Conservation (phyloP, 2,329 filamentous ascomycete genomes). For the Hypoxylon sp. region DNA sequence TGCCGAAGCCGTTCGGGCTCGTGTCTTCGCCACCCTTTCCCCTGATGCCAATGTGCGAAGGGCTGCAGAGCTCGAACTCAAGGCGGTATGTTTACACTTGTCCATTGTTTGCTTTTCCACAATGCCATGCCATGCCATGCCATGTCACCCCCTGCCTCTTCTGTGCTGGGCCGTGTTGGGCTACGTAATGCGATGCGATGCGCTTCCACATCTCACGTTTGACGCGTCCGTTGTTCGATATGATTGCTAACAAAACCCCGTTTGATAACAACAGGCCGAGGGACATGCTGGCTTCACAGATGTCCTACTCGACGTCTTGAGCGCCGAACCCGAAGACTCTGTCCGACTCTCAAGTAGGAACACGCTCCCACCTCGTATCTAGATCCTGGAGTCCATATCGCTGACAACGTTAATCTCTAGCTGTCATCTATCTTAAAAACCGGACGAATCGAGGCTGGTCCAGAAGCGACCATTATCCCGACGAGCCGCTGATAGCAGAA, state of each 20-base stretch:
- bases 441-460: constrained; percentile 94
- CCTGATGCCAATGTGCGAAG: constrained; percentile 81
- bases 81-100: constrained; percentile 72
- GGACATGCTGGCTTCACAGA: constrained; percentile 91
- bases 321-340: constrained; percentile 86
- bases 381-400: constrained; percentile 19
- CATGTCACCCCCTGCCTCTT: constrained; percentile 15
- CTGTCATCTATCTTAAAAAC: constrained; percentile 98
- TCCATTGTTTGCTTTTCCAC: constrained; percentile 35
- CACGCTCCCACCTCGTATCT: constrained; percentile 63
- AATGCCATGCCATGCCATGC: constrained; percentile 32
- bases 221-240: constrained; percentile 32
- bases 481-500: constrained; percentile 84
- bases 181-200: constrained; percentile 43
- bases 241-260: constrained; percentile 39
- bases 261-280: constrained; percentile 77
- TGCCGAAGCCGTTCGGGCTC: constrained; percentile 79
- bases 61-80: constrained; percentile 84
- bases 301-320: constrained; percentile 89
- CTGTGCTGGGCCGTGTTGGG: constrained; percentile 21
- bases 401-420: constrained; percentile 63
- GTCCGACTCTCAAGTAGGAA: constrained; percentile 92
- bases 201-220: constrained; percentile 34
- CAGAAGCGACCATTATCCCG: constrained; percentile 79
- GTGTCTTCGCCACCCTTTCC: constrained; percentile 83